Conservation (phyloP, 257 asterid species). For the Jasminum sambac region DNA sequence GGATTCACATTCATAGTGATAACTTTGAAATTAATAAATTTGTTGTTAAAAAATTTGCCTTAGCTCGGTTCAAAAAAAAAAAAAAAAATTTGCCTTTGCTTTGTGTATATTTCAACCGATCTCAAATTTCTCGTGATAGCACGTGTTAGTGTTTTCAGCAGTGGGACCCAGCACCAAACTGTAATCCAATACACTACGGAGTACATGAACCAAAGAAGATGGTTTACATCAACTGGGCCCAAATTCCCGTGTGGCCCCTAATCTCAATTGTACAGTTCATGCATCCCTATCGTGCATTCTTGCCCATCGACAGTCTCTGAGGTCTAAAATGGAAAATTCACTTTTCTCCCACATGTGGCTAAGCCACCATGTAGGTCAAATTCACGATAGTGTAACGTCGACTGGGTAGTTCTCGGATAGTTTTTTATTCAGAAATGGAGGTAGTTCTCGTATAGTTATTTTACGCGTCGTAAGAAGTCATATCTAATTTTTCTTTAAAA, state of each 20-base stretch:
- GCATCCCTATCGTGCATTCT: neutral
- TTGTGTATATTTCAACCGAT: no score
- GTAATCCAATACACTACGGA: neutral
- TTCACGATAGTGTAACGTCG: neutral
- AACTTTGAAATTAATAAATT: no score
- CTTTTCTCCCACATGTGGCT: neutral
- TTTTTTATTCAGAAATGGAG: no score
- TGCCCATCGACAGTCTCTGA: neutral
- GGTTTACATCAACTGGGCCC: slow-evolving; percentile 33
- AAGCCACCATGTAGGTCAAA: neutral
- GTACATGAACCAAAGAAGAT: slow-evolving; percentile 28
- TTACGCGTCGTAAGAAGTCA: no score
- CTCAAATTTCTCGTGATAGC: neutral
- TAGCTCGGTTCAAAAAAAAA: no score
- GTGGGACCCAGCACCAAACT: slow-evolving; percentile 3
- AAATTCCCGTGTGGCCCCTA: slow-evolving; percentile 22
- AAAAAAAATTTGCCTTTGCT: no score
- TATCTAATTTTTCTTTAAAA: no score
- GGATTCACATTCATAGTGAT: no score
- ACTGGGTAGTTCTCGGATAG: neutral
- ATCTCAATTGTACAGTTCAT: neutral
- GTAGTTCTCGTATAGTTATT: no score
- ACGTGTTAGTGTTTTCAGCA: slow-evolving; percentile 5
- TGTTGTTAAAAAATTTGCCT: no score
- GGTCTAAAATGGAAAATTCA: neutral